Evolutionary conservation across 106 monocot species (phyloP), one percentile per base, ranked within the genome.

Genomic region (Dendrobium officinale): DNA sequence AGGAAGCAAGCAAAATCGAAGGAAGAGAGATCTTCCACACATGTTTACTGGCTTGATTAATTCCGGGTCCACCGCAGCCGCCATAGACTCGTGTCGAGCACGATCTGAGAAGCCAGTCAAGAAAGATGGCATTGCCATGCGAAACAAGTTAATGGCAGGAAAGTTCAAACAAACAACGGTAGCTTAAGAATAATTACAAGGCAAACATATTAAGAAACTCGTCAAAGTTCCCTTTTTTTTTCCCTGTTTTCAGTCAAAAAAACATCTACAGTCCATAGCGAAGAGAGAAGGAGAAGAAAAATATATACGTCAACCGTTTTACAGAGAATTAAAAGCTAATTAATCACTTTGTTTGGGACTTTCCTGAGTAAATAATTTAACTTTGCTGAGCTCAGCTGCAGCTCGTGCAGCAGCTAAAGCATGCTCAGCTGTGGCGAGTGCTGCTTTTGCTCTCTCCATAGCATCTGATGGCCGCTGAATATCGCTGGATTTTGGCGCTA

Each of bases 391-490:
- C 48, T 86, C 86, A 31, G 92, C 94, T 43, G 97, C 90, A 6
- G 86, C 82, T 41, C 86, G 92, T 9, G 94, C 97, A 54, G 92
- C 86, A 44, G 89, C 89, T 51, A 85, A 86, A 24, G 97, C 97
- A 41, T 83, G 90, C 29, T 94, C 90, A 20, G 97, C 94, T 15
- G 81, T 67, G 51, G 94, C 89, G 73, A 97, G 92, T 58, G 97
- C 92, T 29, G 86, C 89, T 55, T 85, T 85, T 80, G 97, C 97
- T 70, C 82, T 94, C 82, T 94, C 92, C 76, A 94, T 70, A 75
- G 78, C 89, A 81, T 92, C 94, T 41, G 82, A 86, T 10, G 89
- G 49, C 31, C 61, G 77, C 43, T 48, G 81, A 74, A 48, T 77
- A 19, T 22, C 82, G 79, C 47, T 80, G 2, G 22, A 72, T 66